A percentile compares a stretch with the other conserved stretches of the same genome.
phyloP scores from a whole-genome alignment of 768 basidiomycete genomes.

The Agaricus subrufescens region DNA sequence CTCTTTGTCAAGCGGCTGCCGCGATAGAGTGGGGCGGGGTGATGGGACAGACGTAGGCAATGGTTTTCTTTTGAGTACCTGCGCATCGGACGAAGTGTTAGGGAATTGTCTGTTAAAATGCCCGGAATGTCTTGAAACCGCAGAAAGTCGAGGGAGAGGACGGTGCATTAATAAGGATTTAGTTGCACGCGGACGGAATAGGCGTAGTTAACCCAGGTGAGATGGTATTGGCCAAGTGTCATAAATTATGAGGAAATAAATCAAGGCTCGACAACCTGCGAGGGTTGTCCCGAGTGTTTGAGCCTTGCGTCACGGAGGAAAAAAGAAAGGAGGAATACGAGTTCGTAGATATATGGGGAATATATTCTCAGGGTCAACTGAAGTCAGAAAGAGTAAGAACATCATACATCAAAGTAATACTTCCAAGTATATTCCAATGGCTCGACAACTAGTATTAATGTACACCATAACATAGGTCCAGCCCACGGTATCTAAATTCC shows the following conservation, averaged over 20 bases:
- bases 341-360: neutral
- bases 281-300: neutral
- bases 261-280: neutral
- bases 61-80: conserved; percentile 5
- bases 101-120: neutral
- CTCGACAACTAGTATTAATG: neutral
- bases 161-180: conserved; percentile 1
- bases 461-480: neutral
- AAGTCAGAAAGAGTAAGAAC: too few species aligned
- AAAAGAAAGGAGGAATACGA: neutral
- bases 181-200: neutral
- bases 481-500: neutral
- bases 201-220: neutral
- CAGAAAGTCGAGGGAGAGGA: neutral
- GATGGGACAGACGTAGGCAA: neutral
- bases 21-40: neutral
- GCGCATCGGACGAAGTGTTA: neutral
- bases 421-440: too few species aligned
- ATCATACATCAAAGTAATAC: too few species aligned
- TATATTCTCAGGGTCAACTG: neutral
- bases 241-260: neutral
- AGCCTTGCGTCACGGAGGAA: neutral
- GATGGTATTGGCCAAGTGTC: neutral
- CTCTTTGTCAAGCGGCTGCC: neutral
- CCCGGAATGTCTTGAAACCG: neutral